A percentile compares a stretch with the other conserved stretches of the same genome.
Evolutionary conservation across 352 stramenopile species (phyloP).

Genomic region (Globisporangium paroecandrum): DNA sequence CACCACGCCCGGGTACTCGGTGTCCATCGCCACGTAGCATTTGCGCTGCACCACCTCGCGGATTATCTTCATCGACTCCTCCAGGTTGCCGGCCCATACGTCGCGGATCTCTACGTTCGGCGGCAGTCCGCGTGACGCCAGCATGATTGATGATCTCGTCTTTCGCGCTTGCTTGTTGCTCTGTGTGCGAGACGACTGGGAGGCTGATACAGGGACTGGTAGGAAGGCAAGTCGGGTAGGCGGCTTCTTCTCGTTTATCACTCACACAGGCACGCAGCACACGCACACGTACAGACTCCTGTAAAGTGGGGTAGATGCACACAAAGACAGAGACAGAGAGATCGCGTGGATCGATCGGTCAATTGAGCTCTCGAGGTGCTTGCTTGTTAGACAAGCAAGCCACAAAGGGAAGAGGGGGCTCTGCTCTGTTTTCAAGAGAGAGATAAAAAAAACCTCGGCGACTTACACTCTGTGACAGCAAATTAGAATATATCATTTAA

Average conservation of each 20-base stretch:
- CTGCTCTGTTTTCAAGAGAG: not conserved
- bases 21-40: conserved; percentile 99
- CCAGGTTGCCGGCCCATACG: conserved; percentile 92
- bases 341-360: not conserved
- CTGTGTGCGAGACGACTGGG: no score
- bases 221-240: not conserved
- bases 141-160: conserved; percentile 20
- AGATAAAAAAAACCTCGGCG: not conserved
- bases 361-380: conserved; percentile 1
- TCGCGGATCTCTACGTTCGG: conserved; percentile 92
- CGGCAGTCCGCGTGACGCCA: conserved; percentile 52
- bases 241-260: no score
- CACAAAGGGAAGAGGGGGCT: not conserved
- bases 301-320: not conserved
- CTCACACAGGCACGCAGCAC: not conserved
- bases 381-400: not conserved
- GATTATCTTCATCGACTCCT: conserved; percentile 95
- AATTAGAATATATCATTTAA: not conserved
- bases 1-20: conserved; percentile 99
- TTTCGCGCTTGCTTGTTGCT: not conserved
- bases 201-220: no score
- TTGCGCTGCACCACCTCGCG: conserved; percentile 94
- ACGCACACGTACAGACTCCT: not conserved
- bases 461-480: not conserved
- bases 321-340: not conserved